phyloP scores from a whole-genome alignment of 768 basidiomycete species.

The Auricularia sp. region DNA sequence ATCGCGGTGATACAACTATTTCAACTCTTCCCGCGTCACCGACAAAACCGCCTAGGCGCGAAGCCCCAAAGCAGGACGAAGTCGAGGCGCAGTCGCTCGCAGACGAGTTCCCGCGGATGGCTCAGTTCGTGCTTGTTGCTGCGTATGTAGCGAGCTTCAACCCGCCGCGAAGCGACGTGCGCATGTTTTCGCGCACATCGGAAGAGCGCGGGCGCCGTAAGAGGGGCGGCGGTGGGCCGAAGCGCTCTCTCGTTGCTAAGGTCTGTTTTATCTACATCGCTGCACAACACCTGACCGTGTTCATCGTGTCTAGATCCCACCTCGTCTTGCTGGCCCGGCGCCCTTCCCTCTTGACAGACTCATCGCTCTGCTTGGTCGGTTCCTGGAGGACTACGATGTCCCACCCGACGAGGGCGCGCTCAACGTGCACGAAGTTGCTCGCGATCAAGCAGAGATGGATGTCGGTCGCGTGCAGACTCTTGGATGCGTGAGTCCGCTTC shows the following conservation, averaged over 20 bases:
- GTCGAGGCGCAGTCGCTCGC: background rate
- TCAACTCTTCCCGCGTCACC: background rate
- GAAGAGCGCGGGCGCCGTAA: constrained; percentile 54
- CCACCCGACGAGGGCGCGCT: constrained; percentile 38
- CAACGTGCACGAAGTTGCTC: constrained; percentile 35
- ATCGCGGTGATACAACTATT: background rate
- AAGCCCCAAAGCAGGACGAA: background rate
- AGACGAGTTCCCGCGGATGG: constrained; percentile 45
- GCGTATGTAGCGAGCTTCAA: constrained; percentile 80
- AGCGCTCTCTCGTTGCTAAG: constrained; percentile 30
- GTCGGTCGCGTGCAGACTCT: constrained; percentile 50
- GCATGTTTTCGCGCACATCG: constrained; percentile 70
- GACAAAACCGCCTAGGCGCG: background rate
- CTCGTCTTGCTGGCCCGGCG: constrained; percentile 68
- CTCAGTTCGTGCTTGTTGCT: constrained; percentile 66
- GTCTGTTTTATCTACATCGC: constrained; percentile 8
- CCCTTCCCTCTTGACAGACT: constrained; percentile 73
- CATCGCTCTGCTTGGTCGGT: constrained; percentile 65
- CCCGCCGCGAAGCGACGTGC: constrained; percentile 65
- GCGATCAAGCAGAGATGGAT: constrained; percentile 71
- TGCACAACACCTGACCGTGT: background rate
- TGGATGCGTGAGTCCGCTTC: constrained; percentile 39
- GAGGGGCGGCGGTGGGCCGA: constrained; percentile 27
- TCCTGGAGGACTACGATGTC: constrained; percentile 48
- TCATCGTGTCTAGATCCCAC: constrained; percentile 42